Conservation (phyloP, 2,329 filamentous ascomycete genomes). For the Beauveria varroae region DNA sequence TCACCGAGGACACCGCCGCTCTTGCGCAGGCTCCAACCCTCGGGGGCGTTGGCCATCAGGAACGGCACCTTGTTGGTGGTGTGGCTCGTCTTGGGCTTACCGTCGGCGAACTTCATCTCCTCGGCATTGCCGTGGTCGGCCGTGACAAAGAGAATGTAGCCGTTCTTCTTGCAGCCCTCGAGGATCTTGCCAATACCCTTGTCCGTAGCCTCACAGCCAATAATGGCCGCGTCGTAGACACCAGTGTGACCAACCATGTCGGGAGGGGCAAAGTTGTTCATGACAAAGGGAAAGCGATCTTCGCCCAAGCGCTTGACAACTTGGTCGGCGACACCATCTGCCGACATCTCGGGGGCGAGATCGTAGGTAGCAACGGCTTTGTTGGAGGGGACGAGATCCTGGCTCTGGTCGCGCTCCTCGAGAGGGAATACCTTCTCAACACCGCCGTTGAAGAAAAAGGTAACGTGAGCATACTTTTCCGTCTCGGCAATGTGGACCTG, state of each 20-base stretch:
- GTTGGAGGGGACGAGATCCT: slow-evolving; percentile 77
- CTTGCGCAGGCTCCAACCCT: slow-evolving; percentile 80
- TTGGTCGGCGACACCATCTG: slow-evolving; percentile 81
- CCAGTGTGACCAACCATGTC: slow-evolving; percentile 99
- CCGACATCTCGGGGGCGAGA: slow-evolving; percentile 91
- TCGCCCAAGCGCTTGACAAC: slow-evolving; percentile 80
- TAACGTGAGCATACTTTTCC: slow-evolving; percentile 98
- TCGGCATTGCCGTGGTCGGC: slow-evolving; percentile 97
- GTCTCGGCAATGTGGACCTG: slow-evolving; percentile 98
- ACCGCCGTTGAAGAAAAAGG: slow-evolving; percentile 99
- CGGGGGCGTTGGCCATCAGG: slow-evolving; percentile 93
- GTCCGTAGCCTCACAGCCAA: slow-evolving; percentile 81
- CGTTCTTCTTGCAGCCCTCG: slow-evolving; percentile 87
- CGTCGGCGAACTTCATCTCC: slow-evolving; percentile 96
- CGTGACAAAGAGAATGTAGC: slow-evolving; percentile 91
- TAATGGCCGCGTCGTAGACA: slow-evolving; percentile 87
- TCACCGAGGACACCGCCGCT: slow-evolving; percentile 87
- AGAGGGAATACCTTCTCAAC: slow-evolving; percentile 93
- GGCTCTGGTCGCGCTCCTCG: slow-evolving; percentile 78
- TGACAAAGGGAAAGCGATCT: slow-evolving; percentile 87
- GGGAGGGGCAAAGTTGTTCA: slow-evolving; percentile 99
- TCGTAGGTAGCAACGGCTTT: slow-evolving; percentile 90
- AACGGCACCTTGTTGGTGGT: slow-evolving; percentile 97
- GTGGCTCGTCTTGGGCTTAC: slow-evolving; percentile 96
- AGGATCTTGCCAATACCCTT: slow-evolving; percentile 89